Base-by-base conservation (phyloP, 148 eudicot genomes). In the Beta vulgaris region DNA sequence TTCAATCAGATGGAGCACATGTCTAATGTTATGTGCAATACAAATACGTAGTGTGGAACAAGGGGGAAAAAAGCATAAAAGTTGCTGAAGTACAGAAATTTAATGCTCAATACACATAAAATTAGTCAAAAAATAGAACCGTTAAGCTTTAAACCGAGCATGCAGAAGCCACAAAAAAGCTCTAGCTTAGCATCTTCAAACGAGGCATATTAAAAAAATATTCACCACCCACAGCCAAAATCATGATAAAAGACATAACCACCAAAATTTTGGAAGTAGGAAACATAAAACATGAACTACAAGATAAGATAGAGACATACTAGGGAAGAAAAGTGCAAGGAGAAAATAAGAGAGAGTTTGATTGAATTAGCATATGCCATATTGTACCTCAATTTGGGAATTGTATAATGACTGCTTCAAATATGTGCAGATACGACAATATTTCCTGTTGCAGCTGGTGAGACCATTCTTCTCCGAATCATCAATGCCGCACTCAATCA, bases 401-500 rank as follows among this genome's bases (percentile, higher is more conserved):
- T 26, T 53, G 21, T 25, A 12, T 69, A n/a, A 73, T 53, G 35
- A 63, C 10, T 49, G 43, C 49, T 72, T 43, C 44, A 21, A 46
- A 39, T 32, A 25, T 39, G 64, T 79, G 81, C 88, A 93, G 98
- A 65, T 71, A 93, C 95, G 1, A 81, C 43, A 62, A 83, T 68
- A 72, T 84, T 84, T 72, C 57, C 76, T 0, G 90, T 90, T 36
- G 46, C 65, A 63, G 70, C 88, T 3, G 91, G 91, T 11, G 90
- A 94, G 68, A 88, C 84, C n/a, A 77, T 91, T 69, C 91, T 94
- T 58, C 91, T 94, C 42, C 77, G 97, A 70, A 76, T 94, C 78
- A 90, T 94, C 90, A 94, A 91, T 63, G 93, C 97, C 80, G 98
- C 97, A 88, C 91, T 94, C 80, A 91, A 91, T 85, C 93, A 91